Evolutionary conservation across 1,139 yeast genomes (phyloP).

Genomic region (Hemisphaericaspora subhashii): DNA sequence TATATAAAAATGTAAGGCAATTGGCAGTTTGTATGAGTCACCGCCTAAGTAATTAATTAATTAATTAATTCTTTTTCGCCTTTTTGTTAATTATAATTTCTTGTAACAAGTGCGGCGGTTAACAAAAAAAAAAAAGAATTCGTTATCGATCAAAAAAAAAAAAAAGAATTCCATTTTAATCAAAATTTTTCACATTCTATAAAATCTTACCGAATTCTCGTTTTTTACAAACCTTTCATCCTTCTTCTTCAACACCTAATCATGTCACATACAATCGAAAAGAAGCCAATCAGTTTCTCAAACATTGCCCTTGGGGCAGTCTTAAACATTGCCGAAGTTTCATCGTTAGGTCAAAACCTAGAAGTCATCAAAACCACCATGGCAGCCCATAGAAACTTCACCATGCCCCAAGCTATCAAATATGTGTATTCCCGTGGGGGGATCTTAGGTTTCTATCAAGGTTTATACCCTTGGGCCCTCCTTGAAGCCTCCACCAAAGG

Average conservation of each 20-base stretch:
- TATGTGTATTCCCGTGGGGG: constrained; percentile 95
- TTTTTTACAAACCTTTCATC: not conserved
- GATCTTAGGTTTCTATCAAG: constrained; percentile 87
- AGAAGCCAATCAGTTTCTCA: constrained; percentile 85
- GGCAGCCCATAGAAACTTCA: constrained; percentile 89
- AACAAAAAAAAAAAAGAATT: not conserved
- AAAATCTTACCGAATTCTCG: no score
- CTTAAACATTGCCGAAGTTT: constrained; percentile 86
- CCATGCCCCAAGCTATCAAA: constrained; percentile 65
- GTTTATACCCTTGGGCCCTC: constrained; percentile 99
- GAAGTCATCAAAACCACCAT: constrained; percentile 96
- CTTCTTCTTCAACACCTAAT: not conserved
- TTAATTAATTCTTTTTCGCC: no score
- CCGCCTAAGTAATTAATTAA: no score
- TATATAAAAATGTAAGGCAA: no score
- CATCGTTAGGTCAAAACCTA: constrained; percentile 93
- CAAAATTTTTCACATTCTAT: no score
- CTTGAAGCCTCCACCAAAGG: constrained; percentile 99
- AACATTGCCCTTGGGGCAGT: constrained; percentile 94
- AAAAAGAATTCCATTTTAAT: not conserved
- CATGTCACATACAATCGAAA: constrained; percentile 42
- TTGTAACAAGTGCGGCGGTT: no score
- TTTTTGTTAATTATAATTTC: no score
- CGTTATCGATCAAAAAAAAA: not conserved
- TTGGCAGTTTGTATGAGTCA: no score